Conservation (phyloP, 148 eudicot species). For the Diospyros lotus region DNA sequence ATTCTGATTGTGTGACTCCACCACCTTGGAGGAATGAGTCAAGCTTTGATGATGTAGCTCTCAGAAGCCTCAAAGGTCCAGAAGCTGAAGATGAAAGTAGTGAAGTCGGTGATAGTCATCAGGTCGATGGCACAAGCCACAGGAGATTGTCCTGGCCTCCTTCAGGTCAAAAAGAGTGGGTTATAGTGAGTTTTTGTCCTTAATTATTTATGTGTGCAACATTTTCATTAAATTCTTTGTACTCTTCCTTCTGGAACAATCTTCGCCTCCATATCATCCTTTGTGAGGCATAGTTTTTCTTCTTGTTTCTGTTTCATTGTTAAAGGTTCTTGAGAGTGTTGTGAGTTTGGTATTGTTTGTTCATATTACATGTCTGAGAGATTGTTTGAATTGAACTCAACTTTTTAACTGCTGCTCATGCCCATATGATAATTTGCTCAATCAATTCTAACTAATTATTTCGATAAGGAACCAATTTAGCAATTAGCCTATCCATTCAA, state of each 20-base stretch:
- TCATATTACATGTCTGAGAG: not conserved
- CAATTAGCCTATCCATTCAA: no score
- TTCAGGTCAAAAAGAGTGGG: constrained; percentile 32
- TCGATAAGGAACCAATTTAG: no score
- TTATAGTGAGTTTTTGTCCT: not conserved
- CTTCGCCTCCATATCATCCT: not conserved
- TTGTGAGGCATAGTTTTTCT: not conserved
- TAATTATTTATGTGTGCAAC: not conserved
- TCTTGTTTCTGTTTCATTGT: not conserved
- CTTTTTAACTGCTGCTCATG: no score
- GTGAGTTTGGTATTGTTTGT: not conserved
- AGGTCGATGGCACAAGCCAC: constrained; percentile 28
- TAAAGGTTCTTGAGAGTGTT: not conserved
- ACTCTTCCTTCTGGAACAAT: not conserved
- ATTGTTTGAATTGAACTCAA: no score
- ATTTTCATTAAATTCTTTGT: not conserved
- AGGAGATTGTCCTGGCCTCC: constrained; percentile 75
- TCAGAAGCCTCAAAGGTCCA: constrained; percentile 27
- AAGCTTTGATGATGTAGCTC: constrained; percentile 53
- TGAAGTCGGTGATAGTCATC: constrained; percentile 27
- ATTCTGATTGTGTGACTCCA: constrained; percentile 72
- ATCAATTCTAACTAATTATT: no score
- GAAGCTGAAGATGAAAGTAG: constrained; percentile 30
- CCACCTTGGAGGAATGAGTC: constrained; percentile 74
- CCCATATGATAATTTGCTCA: no score